Evolutionary conservation across 495 filamentous ascomycete species (phyloP), one percentile per base, ranked within the genome.

Genomic region (Lasiosphaeria hispida): DNA sequence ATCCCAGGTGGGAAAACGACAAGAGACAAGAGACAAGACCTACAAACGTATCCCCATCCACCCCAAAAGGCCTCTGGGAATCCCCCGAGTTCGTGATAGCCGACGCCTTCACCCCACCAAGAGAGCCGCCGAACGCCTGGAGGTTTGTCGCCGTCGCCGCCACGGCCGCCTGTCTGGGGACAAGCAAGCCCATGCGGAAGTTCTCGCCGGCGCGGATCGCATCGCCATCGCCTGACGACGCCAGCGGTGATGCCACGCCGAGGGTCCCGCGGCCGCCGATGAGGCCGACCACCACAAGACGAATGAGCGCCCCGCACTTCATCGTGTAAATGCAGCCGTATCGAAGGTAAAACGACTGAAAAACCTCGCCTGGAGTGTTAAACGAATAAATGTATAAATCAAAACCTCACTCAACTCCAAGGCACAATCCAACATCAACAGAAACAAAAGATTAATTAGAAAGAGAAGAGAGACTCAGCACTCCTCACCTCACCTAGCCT

Each of bases 11-110:
- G 23, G 3, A 23, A 13, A n/a, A n/a, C n/a, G n/a, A n/a, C n/a
- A n/a, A n/a, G n/a, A n/a, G n/a, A n/a, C n/a, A n/a, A n/a, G n/a
- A n/a, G n/a, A 43, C 14, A 23, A 11, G 59, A 72, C 78, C 40
- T 63, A 81, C 77, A 62, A 81, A 81, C 3, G 73, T 79, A 54
- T 75, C 58, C 1, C 76, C 75, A 15, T 75, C 66, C 3, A 80
- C 77, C 43, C 63, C 72, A 60, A 78, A 82, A 10, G 77, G 77
- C 33, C 73, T 60, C 37, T 64, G 54, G 10, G 68, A 47, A 50
- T 78, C 69, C 0, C 63, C 69, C 0, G 76, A 75, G 44, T 71
- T 63, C 9, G 60, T 72, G 52, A 70, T 75, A 39, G 68, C 58
- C 19, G 65, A 57, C 13, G 65, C 62, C 10, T 41, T 51, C 7